These are phyloP conservation scores for Calonectria hawksworthii DNA, from an alignment of 2,329 filamentous ascomycete genomes.

Conservation along the genomic window DNA sequence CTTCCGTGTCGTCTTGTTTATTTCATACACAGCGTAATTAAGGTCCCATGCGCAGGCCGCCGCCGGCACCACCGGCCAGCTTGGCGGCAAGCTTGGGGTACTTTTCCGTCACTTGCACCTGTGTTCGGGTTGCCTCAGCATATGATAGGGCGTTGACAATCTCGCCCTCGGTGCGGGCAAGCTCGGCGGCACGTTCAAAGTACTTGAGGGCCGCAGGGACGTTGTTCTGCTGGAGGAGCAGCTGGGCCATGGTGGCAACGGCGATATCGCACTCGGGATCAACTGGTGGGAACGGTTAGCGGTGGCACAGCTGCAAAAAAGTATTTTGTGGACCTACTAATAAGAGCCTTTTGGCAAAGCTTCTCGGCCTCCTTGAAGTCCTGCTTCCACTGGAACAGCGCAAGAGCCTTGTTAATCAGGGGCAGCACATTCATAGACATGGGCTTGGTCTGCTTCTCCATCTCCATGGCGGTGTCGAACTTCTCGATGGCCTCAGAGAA, in stretches of 20 bases:
- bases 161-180: constrained; percentile 94
- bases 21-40: constrained; percentile 42
- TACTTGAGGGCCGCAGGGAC: constrained; percentile 95
- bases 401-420: constrained; percentile 97
- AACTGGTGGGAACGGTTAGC: constrained; percentile 72
- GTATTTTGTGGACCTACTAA: constrained; percentile 75
- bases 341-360: constrained; percentile 96
- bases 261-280: constrained; percentile 99
- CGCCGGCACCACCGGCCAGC: constrained; percentile 61
- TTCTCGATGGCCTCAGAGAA: constrained; percentile 96
- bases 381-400: constrained; percentile 98
- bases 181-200: constrained; percentile 95
- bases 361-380: constrained; percentile 96
- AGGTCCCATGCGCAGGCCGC: constrained; percentile 54
- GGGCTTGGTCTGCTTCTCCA: constrained; percentile 95
- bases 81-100: constrained; percentile 85
- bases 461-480: constrained; percentile 98
- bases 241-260: constrained; percentile 97
- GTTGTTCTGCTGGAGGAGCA: constrained; percentile 97
- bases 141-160: constrained; percentile 97
- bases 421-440: constrained; percentile 98
- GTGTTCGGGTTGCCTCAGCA: constrained; percentile 95
- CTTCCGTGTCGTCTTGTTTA: constrained; percentile 34
- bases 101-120: constrained; percentile 91
- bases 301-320: constrained; percentile 11